Percentiles rank a stretch among this genome's conserved stretches.
Evolutionary conservation across 1,139 yeast genomes (phyloP).

Genomic region (Magnusiomyces tetraspermus): DNA sequence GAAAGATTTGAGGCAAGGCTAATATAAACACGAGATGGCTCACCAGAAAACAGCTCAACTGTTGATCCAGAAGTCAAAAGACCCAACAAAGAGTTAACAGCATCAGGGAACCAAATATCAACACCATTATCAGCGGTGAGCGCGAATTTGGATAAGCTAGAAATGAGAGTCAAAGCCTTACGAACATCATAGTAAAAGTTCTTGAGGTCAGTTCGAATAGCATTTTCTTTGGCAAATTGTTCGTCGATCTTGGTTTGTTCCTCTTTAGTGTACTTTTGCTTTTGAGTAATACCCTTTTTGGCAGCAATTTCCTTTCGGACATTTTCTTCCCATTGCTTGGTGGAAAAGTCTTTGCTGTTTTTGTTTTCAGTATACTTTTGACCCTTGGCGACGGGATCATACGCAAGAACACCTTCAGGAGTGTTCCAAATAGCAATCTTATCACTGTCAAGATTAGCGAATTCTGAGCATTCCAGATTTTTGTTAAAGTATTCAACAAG

Average conservation of each 20-base stretch:
- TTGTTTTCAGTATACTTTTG: slow-evolving; percentile 38
- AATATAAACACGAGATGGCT: slow-evolving; percentile 28
- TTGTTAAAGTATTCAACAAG: slow-evolving; percentile 37
- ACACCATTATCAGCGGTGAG: slow-evolving; percentile 57
- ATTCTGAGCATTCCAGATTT: slow-evolving; percentile 28
- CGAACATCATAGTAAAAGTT: slow-evolving; percentile 34
- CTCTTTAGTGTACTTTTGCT: slow-evolving; percentile 61
- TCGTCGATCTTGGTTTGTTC: slow-evolving; percentile 54
- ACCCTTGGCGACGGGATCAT: slow-evolving; percentile 42
- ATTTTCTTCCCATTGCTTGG: slow-evolving; percentile 81
- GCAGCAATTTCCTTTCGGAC: slow-evolving; percentile 64
- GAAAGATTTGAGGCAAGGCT: slow-evolving; percentile 30
- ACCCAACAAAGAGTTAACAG: slow-evolving; percentile 37
- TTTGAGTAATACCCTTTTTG: slow-evolving; percentile 33
- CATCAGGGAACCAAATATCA: slow-evolving; percentile 60
- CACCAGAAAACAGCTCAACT: slow-evolving; percentile 26
- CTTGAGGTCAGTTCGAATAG: slow-evolving; percentile 43
- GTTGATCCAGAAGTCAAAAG: slow-evolving; percentile 37
- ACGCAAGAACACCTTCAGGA: slow-evolving; percentile 58
- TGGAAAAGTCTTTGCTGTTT: slow-evolving; percentile 74
- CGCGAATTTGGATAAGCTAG: slow-evolving; percentile 44
- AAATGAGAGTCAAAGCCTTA: slow-evolving; percentile 46
- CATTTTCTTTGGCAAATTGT: slow-evolving; percentile 53
- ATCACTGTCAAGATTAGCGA: slow-evolving; percentile 34
- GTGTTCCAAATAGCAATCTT: slow-evolving; percentile 54